phyloP scores from a whole-genome alignment of 2,329 filamentous ascomycete genomes.

The Stemphylium lycopersici region DNA sequence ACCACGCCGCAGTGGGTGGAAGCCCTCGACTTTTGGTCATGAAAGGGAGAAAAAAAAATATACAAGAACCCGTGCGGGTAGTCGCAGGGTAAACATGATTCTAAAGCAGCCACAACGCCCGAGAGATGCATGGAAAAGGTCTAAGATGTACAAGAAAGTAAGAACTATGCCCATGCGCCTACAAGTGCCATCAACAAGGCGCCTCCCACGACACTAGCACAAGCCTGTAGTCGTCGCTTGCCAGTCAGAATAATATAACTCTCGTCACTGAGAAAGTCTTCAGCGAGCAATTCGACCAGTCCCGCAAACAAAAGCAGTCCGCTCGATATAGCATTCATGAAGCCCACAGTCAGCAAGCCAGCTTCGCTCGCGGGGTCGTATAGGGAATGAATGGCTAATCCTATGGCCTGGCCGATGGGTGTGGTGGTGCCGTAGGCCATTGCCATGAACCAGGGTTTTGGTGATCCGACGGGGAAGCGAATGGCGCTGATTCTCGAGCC shows the following conservation, averaged over 20 bases:
- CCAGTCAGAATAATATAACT: slow-evolving; percentile 67
- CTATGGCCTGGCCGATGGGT: slow-evolving; percentile 58
- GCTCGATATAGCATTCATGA: slow-evolving; percentile 58
- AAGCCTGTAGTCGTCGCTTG: slow-evolving; percentile 65
- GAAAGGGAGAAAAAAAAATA: too few species aligned
- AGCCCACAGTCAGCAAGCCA: slow-evolving; percentile 57
- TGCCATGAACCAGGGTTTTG: slow-evolving; percentile 75
- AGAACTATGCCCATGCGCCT: slow-evolving; percentile 65
- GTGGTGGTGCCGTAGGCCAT: slow-evolving; percentile 67
- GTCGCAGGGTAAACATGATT: slow-evolving; percentile 9
- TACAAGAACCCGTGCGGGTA: slow-evolving; percentile 7
- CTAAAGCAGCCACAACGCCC: slow-evolving; percentile 17
- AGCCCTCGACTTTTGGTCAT: too few species aligned
- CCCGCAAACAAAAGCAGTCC: slow-evolving; percentile 58
- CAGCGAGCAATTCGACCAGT: slow-evolving; percentile 57
- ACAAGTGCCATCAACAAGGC: slow-evolving; percentile 70
- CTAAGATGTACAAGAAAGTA: background rate
- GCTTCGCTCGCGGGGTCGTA: slow-evolving; percentile 57
- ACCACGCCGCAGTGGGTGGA: too few species aligned
- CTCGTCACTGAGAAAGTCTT: slow-evolving; percentile 65
- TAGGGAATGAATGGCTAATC: slow-evolving; percentile 56
- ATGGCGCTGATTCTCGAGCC: slow-evolving; percentile 74
- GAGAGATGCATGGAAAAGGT: slow-evolving; percentile 10
- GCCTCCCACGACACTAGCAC: slow-evolving; percentile 65
- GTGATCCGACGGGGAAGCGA: slow-evolving; percentile 71